phyloP scores from a whole-genome alignment of 2,329 filamentous ascomycete species.

The Whalleya microplaca region DNA sequence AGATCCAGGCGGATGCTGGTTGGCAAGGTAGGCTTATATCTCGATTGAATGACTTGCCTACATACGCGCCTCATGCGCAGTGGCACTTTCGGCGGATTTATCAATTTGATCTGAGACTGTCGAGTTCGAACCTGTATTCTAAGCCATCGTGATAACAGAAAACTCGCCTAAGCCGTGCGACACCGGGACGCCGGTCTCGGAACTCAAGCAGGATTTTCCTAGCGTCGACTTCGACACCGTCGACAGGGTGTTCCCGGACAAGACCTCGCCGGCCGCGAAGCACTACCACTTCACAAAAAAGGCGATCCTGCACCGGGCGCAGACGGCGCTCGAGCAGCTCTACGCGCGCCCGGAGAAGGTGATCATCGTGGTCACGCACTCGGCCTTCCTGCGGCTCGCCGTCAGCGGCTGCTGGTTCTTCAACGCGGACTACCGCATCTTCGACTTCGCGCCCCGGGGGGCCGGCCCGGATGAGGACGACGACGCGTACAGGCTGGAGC shows the following conservation, averaged over 20 bases:
- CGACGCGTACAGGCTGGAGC: constrained; percentile 42
- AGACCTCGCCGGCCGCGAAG: constrained; percentile 51
- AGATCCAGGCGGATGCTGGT: constrained; percentile 59
- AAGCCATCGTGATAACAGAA: constrained; percentile 46
- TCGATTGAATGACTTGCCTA: not conserved
- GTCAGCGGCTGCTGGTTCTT: constrained; percentile 60
- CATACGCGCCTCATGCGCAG: not conserved
- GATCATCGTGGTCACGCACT: constrained; percentile 68
- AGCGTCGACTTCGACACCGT: constrained; percentile 58
- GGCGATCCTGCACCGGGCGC: constrained; percentile 60
- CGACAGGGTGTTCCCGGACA: constrained; percentile 66
- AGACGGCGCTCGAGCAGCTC: constrained; percentile 53
- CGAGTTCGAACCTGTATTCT: too few species aligned
- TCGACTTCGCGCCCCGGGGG: constrained; percentile 49
- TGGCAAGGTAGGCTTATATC: constrained; percentile 62
- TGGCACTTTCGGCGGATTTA: too few species aligned
- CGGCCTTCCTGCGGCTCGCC: constrained; percentile 63
- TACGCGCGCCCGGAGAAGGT: constrained; percentile 60
- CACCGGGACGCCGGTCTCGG: constrained; percentile 54
- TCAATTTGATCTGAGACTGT: too few species aligned
- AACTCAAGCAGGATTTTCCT: constrained; percentile 55
- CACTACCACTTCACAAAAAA: constrained; percentile 57
- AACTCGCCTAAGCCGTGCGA: constrained; percentile 64
- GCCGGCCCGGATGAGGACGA: constrained; percentile 32
- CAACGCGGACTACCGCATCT: constrained; percentile 68